These are phyloP conservation scores for Fusarium kyushuense DNA, from an alignment of 2,329 filamentous ascomycete species.

Conservation along the genomic window DNA sequence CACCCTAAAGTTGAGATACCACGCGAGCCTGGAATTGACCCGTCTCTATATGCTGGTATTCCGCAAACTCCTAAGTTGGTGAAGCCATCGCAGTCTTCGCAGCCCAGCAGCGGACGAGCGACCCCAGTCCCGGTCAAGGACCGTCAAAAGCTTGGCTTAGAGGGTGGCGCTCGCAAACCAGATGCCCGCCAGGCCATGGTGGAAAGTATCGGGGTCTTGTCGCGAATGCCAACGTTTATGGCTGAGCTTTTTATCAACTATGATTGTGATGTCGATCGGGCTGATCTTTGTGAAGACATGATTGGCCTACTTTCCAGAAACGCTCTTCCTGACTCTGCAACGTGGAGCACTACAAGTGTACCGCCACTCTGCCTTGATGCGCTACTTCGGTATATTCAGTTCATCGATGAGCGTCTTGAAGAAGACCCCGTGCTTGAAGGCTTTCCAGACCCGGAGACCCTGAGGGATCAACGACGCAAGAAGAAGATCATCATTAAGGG, in stretches of 20 bases:
- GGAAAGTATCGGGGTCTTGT: constrained; percentile 91
- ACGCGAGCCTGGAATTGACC: constrained; percentile 88
- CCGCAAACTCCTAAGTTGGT: constrained; percentile 90
- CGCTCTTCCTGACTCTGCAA: constrained; percentile 95
- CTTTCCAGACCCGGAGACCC: constrained; percentile 71
- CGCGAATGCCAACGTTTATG: constrained; percentile 94
- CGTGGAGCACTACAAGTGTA: constrained; percentile 98
- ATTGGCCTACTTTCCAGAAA: constrained; percentile 92
- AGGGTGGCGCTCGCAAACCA: constrained; percentile 90
- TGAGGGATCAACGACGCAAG: constrained; percentile 79
- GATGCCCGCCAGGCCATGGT: constrained; percentile 99
- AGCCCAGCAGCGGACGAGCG: constrained; percentile 81
- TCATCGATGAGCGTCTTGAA: constrained; percentile 86
- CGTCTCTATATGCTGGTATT: constrained; percentile 90
- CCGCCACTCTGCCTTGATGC: constrained; percentile 95
- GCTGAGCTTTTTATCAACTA: constrained; percentile 97
- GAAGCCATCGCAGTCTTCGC: constrained; percentile 76
- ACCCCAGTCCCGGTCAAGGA: constrained; percentile 94
- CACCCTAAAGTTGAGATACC: constrained; percentile 96
- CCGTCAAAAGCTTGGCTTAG: constrained; percentile 89
- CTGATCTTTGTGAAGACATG: constrained; percentile 95
- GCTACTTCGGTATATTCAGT: constrained; percentile 89
- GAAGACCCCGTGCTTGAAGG: constrained; percentile 73
- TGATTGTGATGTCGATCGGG: constrained; percentile 92
- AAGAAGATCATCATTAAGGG: constrained; percentile 93